Evolutionary conservation across 441 rosid species (phyloP).

Genomic region (Pelargonium fulgidum): DNA sequence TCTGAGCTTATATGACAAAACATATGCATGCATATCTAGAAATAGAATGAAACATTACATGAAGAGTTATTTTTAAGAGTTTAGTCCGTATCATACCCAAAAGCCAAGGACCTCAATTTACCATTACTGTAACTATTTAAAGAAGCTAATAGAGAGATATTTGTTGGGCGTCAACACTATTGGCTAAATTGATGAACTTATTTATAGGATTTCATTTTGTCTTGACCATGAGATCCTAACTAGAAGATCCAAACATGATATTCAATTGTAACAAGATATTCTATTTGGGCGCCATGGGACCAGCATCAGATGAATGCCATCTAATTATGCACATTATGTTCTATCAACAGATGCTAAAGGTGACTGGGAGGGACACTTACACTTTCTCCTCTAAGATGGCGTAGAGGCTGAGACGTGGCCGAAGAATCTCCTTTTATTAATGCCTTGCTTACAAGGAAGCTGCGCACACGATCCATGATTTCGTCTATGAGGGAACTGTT

Average conservation of each 20-base stretch:
- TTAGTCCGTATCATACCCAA: neutral
- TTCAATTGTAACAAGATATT: neutral
- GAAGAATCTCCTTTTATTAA: constrained; percentile 85
- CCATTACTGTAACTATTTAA: too few relatives aligned
- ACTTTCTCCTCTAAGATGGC: constrained; percentile 68
- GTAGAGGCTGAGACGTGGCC: constrained; percentile 51
- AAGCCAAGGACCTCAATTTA: too few relatives aligned
- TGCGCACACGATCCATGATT: constrained; percentile 85
- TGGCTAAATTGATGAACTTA: neutral
- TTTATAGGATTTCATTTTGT: neutral
- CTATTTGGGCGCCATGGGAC: neutral
- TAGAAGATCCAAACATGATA: neutral
- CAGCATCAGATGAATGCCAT: neutral
- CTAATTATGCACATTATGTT: neutral
- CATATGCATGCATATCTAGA: neutral
- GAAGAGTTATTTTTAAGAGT: neutral
- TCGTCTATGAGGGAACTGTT: constrained; percentile 77
- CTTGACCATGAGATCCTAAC: neutral
- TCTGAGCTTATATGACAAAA: neutral
- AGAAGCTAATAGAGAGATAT: too few relatives aligned
- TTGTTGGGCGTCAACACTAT: too few relatives aligned
- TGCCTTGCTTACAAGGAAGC: constrained; percentile 76
- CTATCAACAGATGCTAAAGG: neutral
- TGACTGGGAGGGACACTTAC: constrained; percentile 30
- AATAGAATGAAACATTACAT: neutral